phyloP scores from a whole-genome alignment of 2,329 filamentous ascomycete species.

The Nothophaeocryptopus gaeumannii region DNA sequence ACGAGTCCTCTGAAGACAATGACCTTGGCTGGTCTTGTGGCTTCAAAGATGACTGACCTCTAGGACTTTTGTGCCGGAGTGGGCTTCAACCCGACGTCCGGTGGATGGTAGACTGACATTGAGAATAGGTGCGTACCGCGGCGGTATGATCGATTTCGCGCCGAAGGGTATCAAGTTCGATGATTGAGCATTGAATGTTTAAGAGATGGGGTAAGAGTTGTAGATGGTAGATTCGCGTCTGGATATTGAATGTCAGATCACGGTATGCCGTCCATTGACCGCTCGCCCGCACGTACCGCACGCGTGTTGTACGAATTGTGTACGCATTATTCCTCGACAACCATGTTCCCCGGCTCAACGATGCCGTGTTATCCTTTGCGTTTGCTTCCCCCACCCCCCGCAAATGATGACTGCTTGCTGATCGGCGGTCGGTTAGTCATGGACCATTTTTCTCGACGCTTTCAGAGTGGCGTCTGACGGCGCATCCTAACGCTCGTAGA shows the following conservation, averaged over 20 bases:
- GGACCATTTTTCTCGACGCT: no score
- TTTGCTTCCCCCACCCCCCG: no score
- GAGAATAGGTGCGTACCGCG: constrained; percentile 76
- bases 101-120: constrained; percentile 5
- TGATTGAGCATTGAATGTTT: constrained; percentile 51
- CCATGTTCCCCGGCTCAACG: constrained; percentile 57
- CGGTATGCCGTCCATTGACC: constrained; percentile 67
- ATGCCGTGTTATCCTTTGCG: constrained; percentile 45
- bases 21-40: background rate
- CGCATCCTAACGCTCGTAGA: no score
- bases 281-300: constrained; percentile 73
- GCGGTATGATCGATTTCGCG: constrained; percentile 79
- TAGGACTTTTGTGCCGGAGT: constrained; percentile 8
- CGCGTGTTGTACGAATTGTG: constrained; percentile 76
- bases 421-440: no score
- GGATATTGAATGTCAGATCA: constrained; percentile 47
- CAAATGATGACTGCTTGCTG: no score
- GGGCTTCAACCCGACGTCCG: constrained; percentile 11
- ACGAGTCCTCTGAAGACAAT: background rate
- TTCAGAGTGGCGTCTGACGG: no score
- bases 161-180: constrained; percentile 94
- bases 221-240: background rate
- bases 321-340: no score
- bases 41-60: background rate
- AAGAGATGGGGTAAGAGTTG: background rate